These are phyloP conservation scores for Aegilops sharonensis DNA, from an alignment of 176 grass and related monocot species.

Conservation along the genomic window DNA sequence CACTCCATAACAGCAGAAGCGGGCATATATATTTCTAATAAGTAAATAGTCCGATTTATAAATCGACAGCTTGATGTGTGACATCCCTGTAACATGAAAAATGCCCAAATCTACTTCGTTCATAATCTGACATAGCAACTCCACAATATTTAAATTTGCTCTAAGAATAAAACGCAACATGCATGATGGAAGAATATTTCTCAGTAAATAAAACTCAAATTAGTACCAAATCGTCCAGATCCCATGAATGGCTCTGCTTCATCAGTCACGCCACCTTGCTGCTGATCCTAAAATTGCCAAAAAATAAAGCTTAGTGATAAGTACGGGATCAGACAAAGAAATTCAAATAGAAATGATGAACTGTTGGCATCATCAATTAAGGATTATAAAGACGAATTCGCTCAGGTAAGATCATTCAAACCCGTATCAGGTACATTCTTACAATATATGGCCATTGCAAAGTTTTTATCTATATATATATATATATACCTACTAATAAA, in stretches of 20 bases:
- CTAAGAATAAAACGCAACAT: background rate
- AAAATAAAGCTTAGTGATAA: background rate
- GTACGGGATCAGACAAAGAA: background rate
- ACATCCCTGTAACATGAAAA: background rate
- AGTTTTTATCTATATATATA: background rate
- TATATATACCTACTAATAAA: no score
- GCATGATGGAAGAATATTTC: background rate
- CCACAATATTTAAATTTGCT: background rate
- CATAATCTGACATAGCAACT: background rate
- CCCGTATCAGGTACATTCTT: background rate
- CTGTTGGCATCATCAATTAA: background rate
- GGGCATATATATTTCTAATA: background rate
- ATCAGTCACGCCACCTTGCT: conserved; percentile 63
- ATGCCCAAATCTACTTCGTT: background rate
- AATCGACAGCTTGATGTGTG: background rate
- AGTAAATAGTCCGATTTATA: background rate
- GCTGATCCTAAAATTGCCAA: conserved; percentile 61
- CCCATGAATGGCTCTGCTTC: conserved; percentile 95
- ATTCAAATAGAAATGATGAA: background rate
- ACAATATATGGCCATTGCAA: background rate
- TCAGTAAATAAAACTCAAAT: background rate
- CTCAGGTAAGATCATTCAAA: background rate
- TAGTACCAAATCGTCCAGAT: conserved; percentile 80
- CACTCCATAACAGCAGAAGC: background rate
- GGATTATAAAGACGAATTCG: background rate